Base-by-base conservation (phyloP, 176 grass and related monocot genomes). In the Hsuehochloa calcarea region DNA sequence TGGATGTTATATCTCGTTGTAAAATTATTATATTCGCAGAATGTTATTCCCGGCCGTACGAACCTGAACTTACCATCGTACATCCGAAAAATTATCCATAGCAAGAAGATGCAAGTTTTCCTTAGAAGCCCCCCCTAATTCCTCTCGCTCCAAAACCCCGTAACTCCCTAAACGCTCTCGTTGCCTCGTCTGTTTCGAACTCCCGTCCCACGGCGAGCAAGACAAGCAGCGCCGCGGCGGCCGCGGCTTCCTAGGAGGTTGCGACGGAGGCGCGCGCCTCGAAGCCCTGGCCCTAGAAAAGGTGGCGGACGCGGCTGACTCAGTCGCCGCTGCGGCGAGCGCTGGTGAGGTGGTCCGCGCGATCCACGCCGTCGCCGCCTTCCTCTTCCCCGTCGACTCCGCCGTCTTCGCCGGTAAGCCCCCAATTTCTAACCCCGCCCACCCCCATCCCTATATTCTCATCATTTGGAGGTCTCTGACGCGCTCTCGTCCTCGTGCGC, bases 221-320 rank as follows among this genome's bases (percentile, higher is more conserved):
- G 27, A n/a, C 49, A 85, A 62, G 68, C 75, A 65, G 35, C 56
- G 62, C 73, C 29, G 59, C 22, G 70, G 44, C 11, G 15, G 12
- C 35, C 8, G 20, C 22, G 47, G 68, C 10, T 41, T 38, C 34
- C 77, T 20, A 34, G 3, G 1, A 40, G 39, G 39, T 6, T 41
- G 12, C 6, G 73, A 70, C 72, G 65, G 78, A 31, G 58, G 68
- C 22, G 31, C 12, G 44, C 52, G 56, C 70, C 85, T 83, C 41
- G 87, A 95, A 70, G 82, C 66, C 74, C 58, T 90, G 76, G 50
- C 81, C 41, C 86, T 98, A 44, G 69, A 61, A 3, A 98, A 87
- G 78, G 93, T 98, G 14, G 89, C 85, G 14, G 93, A 95, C 55
- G 89, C 87, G 11, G 84, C 87, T 5, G 89, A 90, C 29, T 72